Base-by-base conservation (phyloP, 306 rosid genomes). In the Glycine soja region DNA sequence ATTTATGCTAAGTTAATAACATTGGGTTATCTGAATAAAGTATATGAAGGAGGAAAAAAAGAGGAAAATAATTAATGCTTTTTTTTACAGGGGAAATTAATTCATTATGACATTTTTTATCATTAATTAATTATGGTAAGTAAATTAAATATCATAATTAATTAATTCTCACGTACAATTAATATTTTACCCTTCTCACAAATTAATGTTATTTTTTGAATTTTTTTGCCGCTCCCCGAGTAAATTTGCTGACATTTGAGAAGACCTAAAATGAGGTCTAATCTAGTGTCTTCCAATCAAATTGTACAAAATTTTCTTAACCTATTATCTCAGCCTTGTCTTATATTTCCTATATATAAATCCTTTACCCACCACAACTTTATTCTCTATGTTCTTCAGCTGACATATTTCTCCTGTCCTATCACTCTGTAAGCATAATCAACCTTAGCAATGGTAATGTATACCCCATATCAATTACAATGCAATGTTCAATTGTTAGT, bases 381-480 rank as follows among this genome's bases (percentile, higher is more conserved):
- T 43, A 66, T 38, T 75, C 80, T 59, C 34, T 67, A 8, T 13
- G 15, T 42, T 62, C 4, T 46, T 46, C 30, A 24, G 30, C 6
- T 46, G 3, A 43, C n/a, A 6, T 13, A 18, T 3, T 13, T 48
- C 61, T 75, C 58, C 9, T 14, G 40, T 52, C 5, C 11, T 65
- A 9, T 66, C 76, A 42, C 18, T 80, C 15, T 67, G 3, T 3
- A 8, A 11, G 1, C 32, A 9, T 45, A 59, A 58, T 47, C 76
- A 43, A 32, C 72, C 15, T 54, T 32, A 61, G 63, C 64, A 72
- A 80, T 80, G 87, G 89, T 81, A 70, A 75, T 83, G 75, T 74
- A 51, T 8, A 62, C 12, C 30, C 18, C 24, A 10, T 66, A 6
- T 42, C 57, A 77, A 61, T 52, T 24, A 3, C 77, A 51, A 38